These are phyloP conservation scores for Globisporangium camurandrum DNA, from an alignment of 352 stramenopile species.

Conservation along the genomic window DNA sequence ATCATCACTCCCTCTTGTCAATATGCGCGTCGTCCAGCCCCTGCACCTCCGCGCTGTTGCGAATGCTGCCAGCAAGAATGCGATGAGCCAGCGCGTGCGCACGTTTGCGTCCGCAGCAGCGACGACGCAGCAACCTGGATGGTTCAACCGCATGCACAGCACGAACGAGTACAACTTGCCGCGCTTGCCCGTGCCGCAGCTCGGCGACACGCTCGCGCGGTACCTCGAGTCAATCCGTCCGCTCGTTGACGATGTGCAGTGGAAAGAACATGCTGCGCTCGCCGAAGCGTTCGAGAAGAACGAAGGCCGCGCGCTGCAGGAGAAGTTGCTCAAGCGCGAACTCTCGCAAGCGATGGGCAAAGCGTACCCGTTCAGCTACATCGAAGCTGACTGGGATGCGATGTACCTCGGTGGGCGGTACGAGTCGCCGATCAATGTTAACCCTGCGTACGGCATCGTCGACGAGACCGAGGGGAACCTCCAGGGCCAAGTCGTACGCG, in stretches of 20 bases:
- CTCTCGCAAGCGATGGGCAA: slow-evolving; percentile 69
- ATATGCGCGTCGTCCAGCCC: slow-evolving; percentile 11
- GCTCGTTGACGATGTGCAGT: slow-evolving; percentile 61
- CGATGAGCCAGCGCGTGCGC: neutral
- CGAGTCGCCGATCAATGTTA: slow-evolving; percentile 88
- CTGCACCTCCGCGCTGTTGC: neutral
- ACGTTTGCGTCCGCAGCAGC: no score
- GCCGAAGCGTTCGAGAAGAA: slow-evolving; percentile 44
- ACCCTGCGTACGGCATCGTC: slow-evolving; percentile 81
- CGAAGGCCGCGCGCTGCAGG: slow-evolving; percentile 54
- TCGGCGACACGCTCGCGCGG: slow-evolving; percentile 85
- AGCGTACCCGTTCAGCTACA: slow-evolving; percentile 91
- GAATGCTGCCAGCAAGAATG: neutral
- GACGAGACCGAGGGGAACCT: slow-evolving; percentile 77
- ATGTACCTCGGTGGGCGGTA: slow-evolving; percentile 89
- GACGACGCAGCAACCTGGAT: slow-evolving; percentile 27
- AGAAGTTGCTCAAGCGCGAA: slow-evolving; percentile 59
- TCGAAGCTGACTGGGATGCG: slow-evolving; percentile 88
- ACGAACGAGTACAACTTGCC: slow-evolving; percentile 77
- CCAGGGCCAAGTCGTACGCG: slow-evolving; percentile 56
- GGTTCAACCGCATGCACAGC: slow-evolving; percentile 66
- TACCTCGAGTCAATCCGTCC: slow-evolving; percentile 79
- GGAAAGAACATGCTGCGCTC: slow-evolving; percentile 54
- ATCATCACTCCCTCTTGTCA: no score
- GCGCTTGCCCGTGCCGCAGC: slow-evolving; percentile 80